Percentiles rank a stretch among this genome's conserved stretches.
Conservation (phyloP, 208 protist genomes). For the Trypanosoma avium region DNA sequence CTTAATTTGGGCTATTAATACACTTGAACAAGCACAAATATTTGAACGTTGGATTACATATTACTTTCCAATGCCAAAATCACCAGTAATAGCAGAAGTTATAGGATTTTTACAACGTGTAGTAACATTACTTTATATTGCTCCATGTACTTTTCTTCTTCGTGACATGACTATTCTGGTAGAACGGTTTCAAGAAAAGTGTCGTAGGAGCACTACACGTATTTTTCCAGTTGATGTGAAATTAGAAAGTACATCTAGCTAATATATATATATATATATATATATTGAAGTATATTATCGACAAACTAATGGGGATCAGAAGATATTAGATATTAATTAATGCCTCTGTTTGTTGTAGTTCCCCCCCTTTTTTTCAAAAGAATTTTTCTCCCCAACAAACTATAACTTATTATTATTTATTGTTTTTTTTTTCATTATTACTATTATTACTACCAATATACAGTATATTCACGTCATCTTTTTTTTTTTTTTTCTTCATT, state of each 20-base stretch:
- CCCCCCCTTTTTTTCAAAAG: no score
- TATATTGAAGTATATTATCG: background rate
- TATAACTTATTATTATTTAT: background rate
- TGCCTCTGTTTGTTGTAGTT: no score
- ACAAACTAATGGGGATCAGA: background rate
- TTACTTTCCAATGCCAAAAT: constrained; percentile 39
- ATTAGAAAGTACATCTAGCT: constrained; percentile 31
- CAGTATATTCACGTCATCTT: background rate
- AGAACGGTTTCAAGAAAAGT: constrained; percentile 65
- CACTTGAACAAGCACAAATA: constrained; percentile 68
- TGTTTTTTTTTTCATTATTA: background rate
- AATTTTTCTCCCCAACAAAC: no score
- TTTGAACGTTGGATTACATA: constrained; percentile 75
- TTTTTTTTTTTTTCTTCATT: constrained; percentile 15
- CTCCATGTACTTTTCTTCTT: constrained; percentile 63
- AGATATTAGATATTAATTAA: no score
- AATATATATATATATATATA: background rate
- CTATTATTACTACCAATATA: background rate
- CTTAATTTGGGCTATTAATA: constrained; percentile 60
- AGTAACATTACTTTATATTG: constrained; percentile 57
- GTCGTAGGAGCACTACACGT: constrained; percentile 53
- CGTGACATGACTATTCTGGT: constrained; percentile 74
- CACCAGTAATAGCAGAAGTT: constrained; percentile 35
- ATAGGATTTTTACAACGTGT: constrained; percentile 46
- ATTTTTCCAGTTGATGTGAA: constrained; percentile 65